Evolutionary conservation across 306 rosid species (phyloP).

Genomic region (Nissolia schottii): DNA sequence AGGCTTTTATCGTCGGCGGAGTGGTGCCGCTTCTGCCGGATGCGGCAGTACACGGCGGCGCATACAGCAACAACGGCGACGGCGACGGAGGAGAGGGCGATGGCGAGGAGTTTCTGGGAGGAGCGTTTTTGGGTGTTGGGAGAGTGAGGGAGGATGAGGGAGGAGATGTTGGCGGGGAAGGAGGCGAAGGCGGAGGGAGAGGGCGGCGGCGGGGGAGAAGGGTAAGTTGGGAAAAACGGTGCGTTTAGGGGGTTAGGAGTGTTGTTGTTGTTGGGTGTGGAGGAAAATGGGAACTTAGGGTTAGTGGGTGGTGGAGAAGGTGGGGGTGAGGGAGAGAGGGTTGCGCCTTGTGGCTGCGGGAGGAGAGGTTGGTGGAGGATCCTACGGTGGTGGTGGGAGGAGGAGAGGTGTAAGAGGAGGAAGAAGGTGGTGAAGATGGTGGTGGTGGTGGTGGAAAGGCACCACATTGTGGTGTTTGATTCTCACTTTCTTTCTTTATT

Average conservation of each 20-base stretch:
- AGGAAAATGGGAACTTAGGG: slow-evolving; percentile 65
- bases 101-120: slow-evolving; percentile 40
- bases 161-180: slow-evolving; percentile 90
- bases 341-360: slow-evolving; percentile 3
- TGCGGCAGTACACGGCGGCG: slow-evolving; percentile 46
- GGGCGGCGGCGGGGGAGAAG: slow-evolving; percentile 64
- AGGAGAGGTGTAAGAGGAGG: not conserved
- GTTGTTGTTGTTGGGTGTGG: slow-evolving; percentile 24
- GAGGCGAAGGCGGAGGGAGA: slow-evolving; percentile 65
- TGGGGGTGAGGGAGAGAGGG: slow-evolving; percentile 26
- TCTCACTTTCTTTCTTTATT: no score
- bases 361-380: slow-evolving; percentile 64
- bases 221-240: slow-evolving; percentile 79
- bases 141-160: slow-evolving; percentile 65
- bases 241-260: slow-evolving; percentile 36
- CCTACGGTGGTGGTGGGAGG: slow-evolving; percentile 30
- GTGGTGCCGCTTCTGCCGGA: slow-evolving; percentile 24
- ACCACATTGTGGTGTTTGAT: slow-evolving; percentile 43
- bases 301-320: slow-evolving; percentile 18
- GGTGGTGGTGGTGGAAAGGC: slow-evolving; percentile 11
- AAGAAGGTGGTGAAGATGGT: slow-evolving; percentile 22
- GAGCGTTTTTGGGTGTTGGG: slow-evolving; percentile 26
- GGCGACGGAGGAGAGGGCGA: slow-evolving; percentile 44
- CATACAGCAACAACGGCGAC: slow-evolving; percentile 31
- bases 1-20: slow-evolving; percentile 54